Evolutionary conservation across 805 yeast species (phyloP).

Genomic region (Candida qinlingensis): DNA sequence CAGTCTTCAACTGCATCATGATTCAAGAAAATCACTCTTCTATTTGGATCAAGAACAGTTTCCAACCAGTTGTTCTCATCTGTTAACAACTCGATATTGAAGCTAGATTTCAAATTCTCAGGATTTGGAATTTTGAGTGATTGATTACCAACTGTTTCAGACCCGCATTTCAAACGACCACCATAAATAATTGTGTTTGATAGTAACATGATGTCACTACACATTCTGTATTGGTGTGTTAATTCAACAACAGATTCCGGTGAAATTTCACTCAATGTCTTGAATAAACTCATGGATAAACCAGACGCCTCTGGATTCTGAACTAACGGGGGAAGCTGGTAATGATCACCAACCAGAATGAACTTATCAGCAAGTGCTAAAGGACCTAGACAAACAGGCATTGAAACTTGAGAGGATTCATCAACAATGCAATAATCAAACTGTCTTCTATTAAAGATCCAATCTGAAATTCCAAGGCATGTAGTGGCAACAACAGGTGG

Average conservation of each 20-base stretch:
- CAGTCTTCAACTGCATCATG: constrained; percentile 63
- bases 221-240: constrained; percentile 87
- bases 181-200: constrained; percentile 77
- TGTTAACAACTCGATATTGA: constrained; percentile 1
- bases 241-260: constrained; percentile 76
- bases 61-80: constrained; percentile 46
- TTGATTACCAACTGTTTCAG: constrained; percentile 55
- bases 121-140: constrained; percentile 42
- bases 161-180: constrained; percentile 74
- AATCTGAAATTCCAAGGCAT: constrained; percentile 68
- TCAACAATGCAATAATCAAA: constrained; percentile 95
- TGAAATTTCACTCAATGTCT: constrained; percentile 60
- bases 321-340: constrained; percentile 87
- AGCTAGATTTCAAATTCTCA: constrained; percentile 3
- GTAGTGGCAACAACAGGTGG: constrained; percentile 86
- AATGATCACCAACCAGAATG: constrained; percentile 93
- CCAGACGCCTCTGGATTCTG: constrained; percentile 58
- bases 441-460: constrained; percentile 46
- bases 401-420: constrained; percentile 92
- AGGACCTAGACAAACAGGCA: constrained; percentile 91
- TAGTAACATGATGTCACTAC: constrained; percentile 77
- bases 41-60: constrained; percentile 45
- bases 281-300: constrained; percentile 72
- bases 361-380: constrained; percentile 71
- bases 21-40: constrained; percentile 70